Base-by-base conservation (phyloP, 2,329 filamentous ascomycete species). In the Aspergillus pseudoviridinutans region DNA sequence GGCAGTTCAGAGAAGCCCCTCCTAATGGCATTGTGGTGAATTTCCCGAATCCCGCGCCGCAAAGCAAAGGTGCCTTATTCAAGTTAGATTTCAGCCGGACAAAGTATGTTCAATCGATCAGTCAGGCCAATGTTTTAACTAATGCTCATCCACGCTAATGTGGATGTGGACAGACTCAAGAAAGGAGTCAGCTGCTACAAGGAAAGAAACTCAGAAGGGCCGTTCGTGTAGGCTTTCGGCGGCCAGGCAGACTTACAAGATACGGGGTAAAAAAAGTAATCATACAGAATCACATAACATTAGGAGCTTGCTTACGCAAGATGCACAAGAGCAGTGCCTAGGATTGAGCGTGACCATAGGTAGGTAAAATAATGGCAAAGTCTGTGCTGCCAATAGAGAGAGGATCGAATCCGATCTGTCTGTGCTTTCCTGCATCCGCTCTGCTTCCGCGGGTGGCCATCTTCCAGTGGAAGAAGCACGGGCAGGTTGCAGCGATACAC, bases 11-110 rank as follows among this genome's bases (percentile, higher is more conserved):
- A 24, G n/a, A 22, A 24, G 2, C 4, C 5, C 44, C 20, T 47
- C 5, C 44, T 14, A 3, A 44, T 22, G 10, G n/a, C 41, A 44
- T 22, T 22, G 44, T 24, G 12, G 8, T 27, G 22, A 25, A 47
- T 47, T 25, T 17, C 22, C 44, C 44, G 44, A 47, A 10, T 24
- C 14, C 22, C 44, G 24, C 27, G 25, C 32, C 35, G 42, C 50
- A 41, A 57, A 57, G 62, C 57, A 60, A 25, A 56, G 62, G 47
- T 64, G 57, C 62, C 62, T 63, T 64, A 63, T 49, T 44, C 29
- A 27, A 32, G 38, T 29, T 51, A 50, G 38, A 51, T 51, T 35
- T 55, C 35, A 35, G 22, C 52, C 50, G 35, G 28, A 49, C 24
- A 51, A 46, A 42, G 35, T 38, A 47, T 49, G 29, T 56, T 51